Conservation (phyloP, 2,329 filamentous ascomycete genomes). For the Xylariaceae sp. region DNA sequence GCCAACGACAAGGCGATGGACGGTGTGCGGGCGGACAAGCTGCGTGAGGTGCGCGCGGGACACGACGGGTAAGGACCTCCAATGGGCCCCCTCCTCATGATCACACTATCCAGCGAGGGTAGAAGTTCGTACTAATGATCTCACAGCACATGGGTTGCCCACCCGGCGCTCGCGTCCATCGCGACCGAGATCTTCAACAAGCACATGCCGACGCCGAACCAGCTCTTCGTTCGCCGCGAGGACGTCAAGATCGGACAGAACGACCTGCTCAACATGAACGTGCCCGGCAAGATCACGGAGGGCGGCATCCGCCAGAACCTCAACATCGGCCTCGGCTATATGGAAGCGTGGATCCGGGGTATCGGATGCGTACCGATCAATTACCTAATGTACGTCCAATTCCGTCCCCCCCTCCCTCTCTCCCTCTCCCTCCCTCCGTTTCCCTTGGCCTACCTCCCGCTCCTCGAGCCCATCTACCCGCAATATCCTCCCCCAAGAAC, state of each 20-base stretch:
- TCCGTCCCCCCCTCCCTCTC: background rate
- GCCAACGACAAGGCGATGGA: constrained; percentile 96
- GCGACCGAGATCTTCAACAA: constrained; percentile 94
- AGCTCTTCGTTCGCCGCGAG: constrained; percentile 85
- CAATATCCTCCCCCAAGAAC: background rate
- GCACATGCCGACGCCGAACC: constrained; percentile 98
- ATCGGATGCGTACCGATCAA: constrained; percentile 97
- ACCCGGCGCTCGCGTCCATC: constrained; percentile 85
- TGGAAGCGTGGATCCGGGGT: constrained; percentile 96
- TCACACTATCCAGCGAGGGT: background rate
- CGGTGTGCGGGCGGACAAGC: constrained; percentile 87
- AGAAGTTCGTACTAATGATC: constrained; percentile 2
- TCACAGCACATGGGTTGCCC: constrained; percentile 81
- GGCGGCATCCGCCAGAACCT: constrained; percentile 96
- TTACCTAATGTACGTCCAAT: constrained; percentile 69
- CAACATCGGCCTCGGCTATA: constrained; percentile 93
- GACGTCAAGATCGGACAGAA: constrained; percentile 83
- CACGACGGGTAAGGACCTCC: constrained; percentile 72
- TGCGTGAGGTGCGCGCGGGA: constrained; percentile 89
- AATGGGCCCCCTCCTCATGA: no score
- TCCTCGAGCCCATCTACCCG: background rate
- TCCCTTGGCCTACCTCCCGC: background rate
- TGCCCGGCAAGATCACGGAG: constrained; percentile 87
- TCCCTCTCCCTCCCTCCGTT: background rate
- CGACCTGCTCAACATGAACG: constrained; percentile 96